Conservation (phyloP, 148 eudicot species). For the Dysphania ambrosioides region DNA sequence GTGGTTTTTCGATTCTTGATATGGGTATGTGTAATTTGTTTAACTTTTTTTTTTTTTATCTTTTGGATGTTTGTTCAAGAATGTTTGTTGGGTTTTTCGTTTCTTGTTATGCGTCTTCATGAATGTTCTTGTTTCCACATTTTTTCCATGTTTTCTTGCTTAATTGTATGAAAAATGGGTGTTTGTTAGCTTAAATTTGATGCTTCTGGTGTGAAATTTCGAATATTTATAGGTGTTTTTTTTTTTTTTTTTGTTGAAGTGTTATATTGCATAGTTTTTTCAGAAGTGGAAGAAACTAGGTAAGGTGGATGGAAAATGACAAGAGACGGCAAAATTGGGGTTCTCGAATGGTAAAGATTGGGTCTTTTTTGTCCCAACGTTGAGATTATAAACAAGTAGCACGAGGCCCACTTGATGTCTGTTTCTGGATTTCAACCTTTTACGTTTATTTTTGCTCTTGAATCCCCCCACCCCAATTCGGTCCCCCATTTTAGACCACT, state of each 20-base stretch:
- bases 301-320: conserved; percentile 11
- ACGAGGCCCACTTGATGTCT: conserved; percentile 29
- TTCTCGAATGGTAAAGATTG: conserved; percentile 14
- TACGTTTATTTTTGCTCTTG: conserved; percentile 25
- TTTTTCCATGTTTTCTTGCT: not conserved
- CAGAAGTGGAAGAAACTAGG: not conserved
- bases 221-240: not conserved
- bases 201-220: not conserved
- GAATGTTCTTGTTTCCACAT: not conserved
- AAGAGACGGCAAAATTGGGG: conserved; percentile 8
- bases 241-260: no score
- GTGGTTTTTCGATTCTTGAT: conserved; percentile 18
- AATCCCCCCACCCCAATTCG: conserved; percentile 3
- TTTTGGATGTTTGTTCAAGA: conserved; percentile 11
- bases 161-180: not conserved
- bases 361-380: conserved; percentile 9
- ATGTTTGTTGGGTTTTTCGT: conserved; percentile 3
- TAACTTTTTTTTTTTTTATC: no score
- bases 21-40: not conserved
- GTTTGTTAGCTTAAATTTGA: not conserved
- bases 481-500: conserved; percentile 30
- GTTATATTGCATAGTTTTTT: not conserved
- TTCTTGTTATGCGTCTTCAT: conserved; percentile 2
- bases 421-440: conserved; percentile 11
- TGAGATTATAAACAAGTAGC: conserved; percentile 6